Base-by-base conservation (phyloP, 2,329 filamentous ascomycete genomes). In the Elsinoe australis region DNA sequence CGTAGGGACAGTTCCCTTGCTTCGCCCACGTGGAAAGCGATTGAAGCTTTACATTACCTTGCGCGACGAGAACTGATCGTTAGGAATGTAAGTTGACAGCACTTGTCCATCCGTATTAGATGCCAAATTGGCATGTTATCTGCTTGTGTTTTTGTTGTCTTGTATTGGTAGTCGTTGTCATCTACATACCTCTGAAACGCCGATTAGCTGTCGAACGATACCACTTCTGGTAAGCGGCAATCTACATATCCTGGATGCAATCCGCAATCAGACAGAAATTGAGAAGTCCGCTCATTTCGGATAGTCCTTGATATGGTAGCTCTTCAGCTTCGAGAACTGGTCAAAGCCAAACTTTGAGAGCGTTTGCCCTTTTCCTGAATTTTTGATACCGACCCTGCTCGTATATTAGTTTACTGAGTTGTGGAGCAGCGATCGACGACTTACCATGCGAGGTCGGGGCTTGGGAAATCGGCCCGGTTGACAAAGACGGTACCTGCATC, bases 401-500 rank as follows among this genome's bases (percentile, higher is more conserved):
- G 87, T 87, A 94, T n/a, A 24, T 35, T n/a, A 47, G 44, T 22
- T n/a, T n/a, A n/a, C n/a, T n/a, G n/a, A n/a, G n/a, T n/a, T n/a
- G n/a, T n/a, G n/a, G n/a, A n/a, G n/a, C n/a, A n/a, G n/a, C n/a
- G n/a, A n/a, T n/a, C n/a, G n/a, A n/a, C n/a, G n/a, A n/a, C 12
- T 22, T 48, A 48, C 63, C 63, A 66, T 10, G 62, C 62, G 15
- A 65, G 58, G 57, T 64, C 88, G 53, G 90, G 87, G 64, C 83
- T 87, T 39, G 90, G 90, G 65, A 80, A 96, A 66, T 96, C 90
- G 61, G 86, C 88, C 59, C 90, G 79, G 66, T 96, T 96, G 59
- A 96, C 86, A 68, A 95, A 96, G 41, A 95, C 89, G 1, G 90
- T 96, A 33, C 90, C 90, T 36, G 90, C 89, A 64, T 95, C 89